Evolutionary conservation across 1,284 basidiomycete genomes (phyloP).

Genomic region (Quambalaria eucalypti): DNA sequence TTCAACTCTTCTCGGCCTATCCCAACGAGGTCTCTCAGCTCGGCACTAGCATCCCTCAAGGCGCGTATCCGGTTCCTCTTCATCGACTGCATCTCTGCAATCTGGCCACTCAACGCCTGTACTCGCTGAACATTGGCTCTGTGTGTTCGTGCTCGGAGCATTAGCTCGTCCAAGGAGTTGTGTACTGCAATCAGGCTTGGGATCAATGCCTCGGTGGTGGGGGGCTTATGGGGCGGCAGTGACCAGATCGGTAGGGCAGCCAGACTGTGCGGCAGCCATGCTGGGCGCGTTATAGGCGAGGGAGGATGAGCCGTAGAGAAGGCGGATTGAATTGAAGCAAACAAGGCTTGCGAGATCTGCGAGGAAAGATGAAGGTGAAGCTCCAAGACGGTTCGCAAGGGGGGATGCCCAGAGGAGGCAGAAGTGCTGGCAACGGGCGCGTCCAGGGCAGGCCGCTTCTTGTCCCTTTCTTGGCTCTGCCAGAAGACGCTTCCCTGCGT

Average conservation of each 20-base stretch:
- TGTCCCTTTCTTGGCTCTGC: too few relatives aligned
- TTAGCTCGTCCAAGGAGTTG: background rate
- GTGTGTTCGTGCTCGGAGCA: background rate
- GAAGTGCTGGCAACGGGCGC: too few relatives aligned
- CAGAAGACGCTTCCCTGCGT: too few relatives aligned
- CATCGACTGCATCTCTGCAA: background rate
- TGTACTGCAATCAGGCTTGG: background rate
- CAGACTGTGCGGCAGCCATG: background rate
- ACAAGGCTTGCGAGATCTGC: too few relatives aligned
- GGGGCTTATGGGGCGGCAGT: background rate
- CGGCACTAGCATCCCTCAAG: background rate
- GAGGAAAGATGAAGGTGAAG: too few relatives aligned
- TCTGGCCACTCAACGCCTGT: background rate
- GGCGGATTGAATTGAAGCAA: background rate
- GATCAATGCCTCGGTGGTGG: background rate
- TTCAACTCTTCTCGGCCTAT: background rate
- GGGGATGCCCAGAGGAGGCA: too few relatives aligned
- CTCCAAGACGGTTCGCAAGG: too few relatives aligned
- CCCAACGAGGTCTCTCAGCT: background rate
- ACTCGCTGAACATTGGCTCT: background rate
- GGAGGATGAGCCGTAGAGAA: background rate
- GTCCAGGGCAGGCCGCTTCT: too few relatives aligned
- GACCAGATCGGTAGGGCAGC: background rate
- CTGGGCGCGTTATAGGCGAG: background rate
- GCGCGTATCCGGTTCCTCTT: background rate